Conservation (phyloP, 2,329 filamentous ascomycete species). For the Ascocoryne sarcoides region DNA sequence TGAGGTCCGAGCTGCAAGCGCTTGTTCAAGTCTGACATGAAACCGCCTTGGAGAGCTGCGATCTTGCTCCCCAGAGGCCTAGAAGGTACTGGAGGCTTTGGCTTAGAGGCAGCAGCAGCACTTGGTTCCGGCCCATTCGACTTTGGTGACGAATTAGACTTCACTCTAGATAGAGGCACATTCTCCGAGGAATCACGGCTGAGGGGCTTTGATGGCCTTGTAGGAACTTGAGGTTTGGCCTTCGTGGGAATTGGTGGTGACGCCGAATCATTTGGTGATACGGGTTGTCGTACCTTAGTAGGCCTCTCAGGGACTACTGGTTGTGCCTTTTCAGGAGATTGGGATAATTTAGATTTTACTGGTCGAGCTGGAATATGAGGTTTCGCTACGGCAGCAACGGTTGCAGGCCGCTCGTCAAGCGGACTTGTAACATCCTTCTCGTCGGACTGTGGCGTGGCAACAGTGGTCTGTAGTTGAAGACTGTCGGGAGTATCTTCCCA, state of each 20-base stretch:
- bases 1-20: constrained; percentile 81
- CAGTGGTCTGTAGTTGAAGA: constrained; percentile 67
- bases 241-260: constrained; percentile 37
- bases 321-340: constrained; percentile 25
- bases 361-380: constrained; percentile 54
- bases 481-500: constrained; percentile 94
- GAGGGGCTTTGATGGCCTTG: constrained; percentile 49
- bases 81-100: constrained; percentile 77
- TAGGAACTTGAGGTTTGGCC: constrained; percentile 52
- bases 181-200: constrained; percentile 32
- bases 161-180: constrained; percentile 19
- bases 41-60: constrained; percentile 80
- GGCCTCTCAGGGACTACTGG: constrained; percentile 24
- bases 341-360: constrained; percentile 27
- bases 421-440: constrained; percentile 33
- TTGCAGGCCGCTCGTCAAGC: constrained; percentile 31
- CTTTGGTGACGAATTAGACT: constrained; percentile 25
- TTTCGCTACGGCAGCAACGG: constrained; percentile 37
- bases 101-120: constrained; percentile 44
- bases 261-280: constrained; percentile 9
- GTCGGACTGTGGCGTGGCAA: constrained; percentile 46
- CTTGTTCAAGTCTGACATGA: constrained; percentile 88
- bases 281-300: background rate
- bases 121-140: constrained; percentile 33
- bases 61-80: constrained; percentile 79